A percentile compares a stretch with the other conserved stretches of the same genome.
Evolutionary conservation across 2,329 filamentous ascomycete genomes (phyloP).

Genomic region (Chaetothyriales sp.): DNA sequence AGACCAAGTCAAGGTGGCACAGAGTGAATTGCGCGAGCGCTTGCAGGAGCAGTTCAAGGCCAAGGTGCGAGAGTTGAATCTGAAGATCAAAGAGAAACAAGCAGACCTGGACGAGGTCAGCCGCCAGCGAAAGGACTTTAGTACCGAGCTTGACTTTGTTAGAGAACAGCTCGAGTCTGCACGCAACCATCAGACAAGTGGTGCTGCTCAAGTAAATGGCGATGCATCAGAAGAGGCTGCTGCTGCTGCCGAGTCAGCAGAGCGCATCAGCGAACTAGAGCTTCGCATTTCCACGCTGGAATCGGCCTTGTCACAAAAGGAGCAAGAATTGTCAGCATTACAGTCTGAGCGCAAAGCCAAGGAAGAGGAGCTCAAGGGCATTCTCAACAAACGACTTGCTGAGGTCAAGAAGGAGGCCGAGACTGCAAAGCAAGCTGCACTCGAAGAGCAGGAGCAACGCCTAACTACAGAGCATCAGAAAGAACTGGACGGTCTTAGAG

Average conservation of each 20-base stretch:
- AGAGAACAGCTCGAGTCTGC: slow-evolving; percentile 51
- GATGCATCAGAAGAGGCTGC: slow-evolving; percentile 24
- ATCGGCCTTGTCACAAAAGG: slow-evolving; percentile 37
- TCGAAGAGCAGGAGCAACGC: slow-evolving; percentile 11
- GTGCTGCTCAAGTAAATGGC: slow-evolving; percentile 18
- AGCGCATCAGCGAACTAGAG: slow-evolving; percentile 32
- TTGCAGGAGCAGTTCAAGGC: slow-evolving; percentile 39
- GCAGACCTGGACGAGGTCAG: slow-evolving; percentile 31
- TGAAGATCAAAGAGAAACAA: slow-evolving; percentile 41
- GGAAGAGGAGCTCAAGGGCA: slow-evolving; percentile 47
- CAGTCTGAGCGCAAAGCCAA: slow-evolving; percentile 33
- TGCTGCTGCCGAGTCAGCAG: slow-evolving; percentile 8
- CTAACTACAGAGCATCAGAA: slow-evolving; percentile 25
- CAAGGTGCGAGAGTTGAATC: slow-evolving; percentile 48
- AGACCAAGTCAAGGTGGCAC: slow-evolving; percentile 31
- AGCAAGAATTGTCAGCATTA: slow-evolving; percentile 30
- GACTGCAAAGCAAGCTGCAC: slow-evolving; percentile 24
- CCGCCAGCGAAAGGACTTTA: slow-evolving; percentile 53
- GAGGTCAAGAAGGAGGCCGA: slow-evolving; percentile 39
- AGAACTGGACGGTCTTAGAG: slow-evolving; percentile 26
- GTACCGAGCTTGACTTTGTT: slow-evolving; percentile 49
- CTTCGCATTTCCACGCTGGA: slow-evolving; percentile 41
- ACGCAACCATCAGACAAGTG: slow-evolving; percentile 18
- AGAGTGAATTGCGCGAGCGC: slow-evolving; percentile 35
- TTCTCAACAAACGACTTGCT: slow-evolving; percentile 52